These are phyloP conservation scores for Pseudogymnoascus sp. DNA, from an alignment of 2,329 filamentous ascomycete genomes.

Conservation along the genomic window DNA sequence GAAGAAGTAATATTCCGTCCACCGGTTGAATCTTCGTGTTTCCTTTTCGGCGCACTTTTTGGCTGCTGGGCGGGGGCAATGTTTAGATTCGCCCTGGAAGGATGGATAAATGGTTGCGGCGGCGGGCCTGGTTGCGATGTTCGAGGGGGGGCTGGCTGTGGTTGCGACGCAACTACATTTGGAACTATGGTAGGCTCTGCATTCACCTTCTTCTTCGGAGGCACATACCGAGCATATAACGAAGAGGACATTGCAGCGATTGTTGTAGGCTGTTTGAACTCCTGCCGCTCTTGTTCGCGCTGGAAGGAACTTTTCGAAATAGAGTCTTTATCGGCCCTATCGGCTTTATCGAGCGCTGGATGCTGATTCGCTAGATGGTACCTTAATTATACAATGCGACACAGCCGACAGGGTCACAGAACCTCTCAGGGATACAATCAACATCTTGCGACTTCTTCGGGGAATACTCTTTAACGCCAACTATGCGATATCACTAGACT, in stretches of 20 bases:
- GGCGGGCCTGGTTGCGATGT: constrained; percentile 11
- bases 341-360: background rate
- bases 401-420: background rate
- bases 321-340: constrained; percentile 6
- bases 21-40: constrained; percentile 13
- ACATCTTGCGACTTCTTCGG: constrained; percentile 6
- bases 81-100: background rate
- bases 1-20: background rate
- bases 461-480: background rate
- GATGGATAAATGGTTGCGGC: background rate
- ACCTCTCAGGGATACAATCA: constrained; percentile 1
- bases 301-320: constrained; percentile 9
- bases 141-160: constrained; percentile 10
- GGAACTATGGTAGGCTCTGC: background rate
- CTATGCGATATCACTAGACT: constrained; percentile 1
- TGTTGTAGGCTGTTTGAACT: background rate
- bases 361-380: background rate
- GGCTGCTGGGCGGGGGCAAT: background rate
- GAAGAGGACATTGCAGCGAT: constrained; percentile 1
- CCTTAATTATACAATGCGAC: constrained; percentile 3
- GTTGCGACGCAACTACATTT: constrained; percentile 8
- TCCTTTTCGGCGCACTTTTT: constrained; percentile 13
- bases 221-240: constrained; percentile 23
- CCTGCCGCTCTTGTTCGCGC: background rate
- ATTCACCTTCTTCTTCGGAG: constrained; percentile 22